phyloP scores from a whole-genome alignment of 2,329 filamentous ascomycete genomes.

The Bipolaris oryzae region DNA sequence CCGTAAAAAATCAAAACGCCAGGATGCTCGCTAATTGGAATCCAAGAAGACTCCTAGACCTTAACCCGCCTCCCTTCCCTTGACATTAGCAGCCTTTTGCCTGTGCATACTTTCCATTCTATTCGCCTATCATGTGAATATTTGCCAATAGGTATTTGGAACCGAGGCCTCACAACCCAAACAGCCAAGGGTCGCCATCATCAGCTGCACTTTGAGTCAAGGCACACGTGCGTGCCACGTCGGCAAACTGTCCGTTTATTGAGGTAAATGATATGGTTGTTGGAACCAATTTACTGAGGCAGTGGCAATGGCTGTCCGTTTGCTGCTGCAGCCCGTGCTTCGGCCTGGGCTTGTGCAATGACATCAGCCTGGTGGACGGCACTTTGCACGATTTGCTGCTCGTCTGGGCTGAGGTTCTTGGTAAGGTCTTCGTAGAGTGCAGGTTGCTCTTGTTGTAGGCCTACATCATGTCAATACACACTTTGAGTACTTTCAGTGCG shows the following conservation, averaged over 20 bases:
- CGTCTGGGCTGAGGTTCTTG: conserved; percentile 76
- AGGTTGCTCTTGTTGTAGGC: conserved; percentile 87
- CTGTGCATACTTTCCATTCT: background rate
- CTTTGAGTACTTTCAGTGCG: background rate
- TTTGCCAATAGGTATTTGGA: background rate
- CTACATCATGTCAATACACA: conserved; percentile 57
- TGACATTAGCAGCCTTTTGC: conserved; percentile 1
- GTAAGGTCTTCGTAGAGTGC: conserved; percentile 84
- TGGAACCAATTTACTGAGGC: conserved; percentile 22
- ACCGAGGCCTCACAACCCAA: background rate
- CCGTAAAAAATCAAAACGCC: conserved; percentile 33
- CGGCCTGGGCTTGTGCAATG: conserved; percentile 47
- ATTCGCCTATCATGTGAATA: background rate
- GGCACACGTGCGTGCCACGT: background rate
- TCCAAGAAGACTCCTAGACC: conserved; percentile 25
- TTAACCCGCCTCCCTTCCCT: conserved; percentile 1
- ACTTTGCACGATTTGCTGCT: conserved; percentile 79
- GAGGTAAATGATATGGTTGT: conserved; percentile 1
- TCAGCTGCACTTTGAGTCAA: background rate
- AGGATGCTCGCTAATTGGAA: conserved; percentile 45
- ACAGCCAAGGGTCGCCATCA: background rate
- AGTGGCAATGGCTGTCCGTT: conserved; percentile 28
- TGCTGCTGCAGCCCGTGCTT: conserved; percentile 30
- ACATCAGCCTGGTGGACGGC: conserved; percentile 75
- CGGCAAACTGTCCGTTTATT: background rate